Evolutionary conservation across 352 stramenopile genomes (phyloP), one percentile per base, ranked within the genome.

Genomic region (Phytophthora syringae): DNA sequence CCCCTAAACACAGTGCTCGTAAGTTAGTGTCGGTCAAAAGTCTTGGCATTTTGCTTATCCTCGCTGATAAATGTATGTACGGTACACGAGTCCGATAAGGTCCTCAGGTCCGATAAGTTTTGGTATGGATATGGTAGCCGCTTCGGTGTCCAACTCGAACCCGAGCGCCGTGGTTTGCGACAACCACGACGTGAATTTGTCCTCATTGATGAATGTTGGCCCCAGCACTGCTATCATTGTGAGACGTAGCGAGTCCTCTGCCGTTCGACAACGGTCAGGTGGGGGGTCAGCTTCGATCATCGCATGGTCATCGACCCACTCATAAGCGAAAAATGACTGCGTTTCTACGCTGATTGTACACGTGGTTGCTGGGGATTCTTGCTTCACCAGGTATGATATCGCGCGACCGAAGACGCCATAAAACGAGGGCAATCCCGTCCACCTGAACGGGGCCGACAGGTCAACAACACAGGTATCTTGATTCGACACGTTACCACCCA

Each of bases 361-460:
- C 34, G 18, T 40, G 7, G 34, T 18, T 5, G 34, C 34, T 40
- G 34, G 34, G 11, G 12, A 18, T 40, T 40, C 34, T 2, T 18
- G 12, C 1, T 45, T n/a, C 5, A 63, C 36, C 1, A 63, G n/a
- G 18, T 22, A 50, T 1, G 32, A 55, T 7, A 63, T 44, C 2
- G 55, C 44, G 2, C 44, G 15, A 1, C 34, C 44, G 5, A 63
- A 55, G 1, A 51, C 30, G 4, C 5, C 30, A 24, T 55, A 56
- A 3, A 52, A 51, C 9, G 45, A 30, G 16, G 55, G 34, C 5
- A 45, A 63, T 13, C 34, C 55, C 6, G 43, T 34, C 55, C 43
- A 63, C 1, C 55, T 44, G 42, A 62, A 55, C 7, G 52, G 52
- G 12, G 34, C 50, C 2, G 50, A 6, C 4, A 57, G 34, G 36